These are phyloP conservation scores for Coprinopsis cinerea DNA, from an alignment of 768 basidiomycete species.

Conservation along the genomic window DNA sequence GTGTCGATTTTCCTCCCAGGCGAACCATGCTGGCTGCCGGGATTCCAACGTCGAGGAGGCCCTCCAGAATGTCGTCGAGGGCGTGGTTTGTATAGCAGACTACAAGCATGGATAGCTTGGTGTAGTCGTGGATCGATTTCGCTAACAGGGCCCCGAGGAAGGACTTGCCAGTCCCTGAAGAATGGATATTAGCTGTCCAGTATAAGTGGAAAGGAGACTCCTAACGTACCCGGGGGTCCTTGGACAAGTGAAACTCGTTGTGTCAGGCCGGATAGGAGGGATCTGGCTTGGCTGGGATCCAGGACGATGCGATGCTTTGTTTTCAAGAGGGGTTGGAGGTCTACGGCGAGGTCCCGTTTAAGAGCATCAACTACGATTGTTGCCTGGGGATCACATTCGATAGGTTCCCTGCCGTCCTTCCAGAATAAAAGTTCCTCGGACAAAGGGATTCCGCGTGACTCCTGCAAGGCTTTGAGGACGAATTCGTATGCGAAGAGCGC, in stretches of 20 bases:
- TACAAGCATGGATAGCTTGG: slow-evolving; percentile 49
- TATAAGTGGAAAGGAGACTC: neutral
- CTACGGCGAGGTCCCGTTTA: slow-evolving; percentile 24
- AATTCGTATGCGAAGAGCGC: slow-evolving; percentile 61
- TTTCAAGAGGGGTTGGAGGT: slow-evolving; percentile 35
- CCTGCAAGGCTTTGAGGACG: slow-evolving; percentile 51
- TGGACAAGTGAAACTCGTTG: slow-evolving; percentile 59
- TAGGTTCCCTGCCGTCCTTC: slow-evolving; percentile 24
- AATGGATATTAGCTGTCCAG: neutral
- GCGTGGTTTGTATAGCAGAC: slow-evolving; percentile 76
- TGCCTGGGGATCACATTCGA: slow-evolving; percentile 10
- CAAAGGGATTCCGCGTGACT: slow-evolving; percentile 39
- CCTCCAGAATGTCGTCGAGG: slow-evolving; percentile 62
- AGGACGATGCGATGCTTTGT: slow-evolving; percentile 38
- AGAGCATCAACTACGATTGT: slow-evolving; percentile 21
- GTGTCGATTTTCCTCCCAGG: slow-evolving; percentile 51
- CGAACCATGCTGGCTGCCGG: slow-evolving; percentile 44
- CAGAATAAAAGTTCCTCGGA: slow-evolving; percentile 49
- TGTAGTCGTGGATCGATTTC: slow-evolving; percentile 48
- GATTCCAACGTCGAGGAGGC: slow-evolving; percentile 57
- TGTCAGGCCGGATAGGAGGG: slow-evolving; percentile 47
- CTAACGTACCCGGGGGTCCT: slow-evolving; percentile 58
- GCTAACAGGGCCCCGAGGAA: slow-evolving; percentile 66
- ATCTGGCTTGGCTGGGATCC: slow-evolving; percentile 43
- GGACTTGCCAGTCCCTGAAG: slow-evolving; percentile 65